Percentiles rank a stretch among this genome's conserved stretches.
Conservation (phyloP, 176 grass and related monocot genomes). For the Aegilops tauschii region DNA sequence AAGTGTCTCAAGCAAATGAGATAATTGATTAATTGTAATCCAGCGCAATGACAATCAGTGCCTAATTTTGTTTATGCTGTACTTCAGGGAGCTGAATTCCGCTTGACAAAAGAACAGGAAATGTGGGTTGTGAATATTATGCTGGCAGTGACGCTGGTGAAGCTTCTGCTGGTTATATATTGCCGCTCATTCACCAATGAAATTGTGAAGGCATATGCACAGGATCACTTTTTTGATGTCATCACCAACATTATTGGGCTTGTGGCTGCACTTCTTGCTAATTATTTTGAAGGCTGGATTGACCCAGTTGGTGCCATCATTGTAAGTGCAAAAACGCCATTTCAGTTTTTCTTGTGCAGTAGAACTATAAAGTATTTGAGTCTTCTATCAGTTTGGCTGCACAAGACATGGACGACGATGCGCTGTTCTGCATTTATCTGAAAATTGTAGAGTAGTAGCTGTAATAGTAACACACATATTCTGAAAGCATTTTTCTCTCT, state of each 20-base stretch:
- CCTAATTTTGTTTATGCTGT: not conserved
- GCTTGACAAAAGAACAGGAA: conserved; percentile 62
- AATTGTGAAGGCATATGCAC: conserved; percentile 76
- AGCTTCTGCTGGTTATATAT: conserved; percentile 55
- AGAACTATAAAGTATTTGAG: not conserved
- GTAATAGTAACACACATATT: not conserved
- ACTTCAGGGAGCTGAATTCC: conserved; percentile 47
- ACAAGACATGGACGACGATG: not conserved
- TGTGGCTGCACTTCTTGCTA: conserved; percentile 57
- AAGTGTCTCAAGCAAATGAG: not conserved
- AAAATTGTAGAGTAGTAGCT: not conserved
- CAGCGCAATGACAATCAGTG: not conserved
- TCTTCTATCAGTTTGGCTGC: not conserved
- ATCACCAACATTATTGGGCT: conserved; percentile 67
- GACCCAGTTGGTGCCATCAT: conserved; percentile 62
- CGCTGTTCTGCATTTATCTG: not conserved
- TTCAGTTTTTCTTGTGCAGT: not conserved
- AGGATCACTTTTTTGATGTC: conserved; percentile 75
- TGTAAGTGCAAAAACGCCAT: conserved; percentile 42
- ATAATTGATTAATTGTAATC: not conserved
- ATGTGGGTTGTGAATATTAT: conserved; percentile 72
- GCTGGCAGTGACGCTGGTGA: conserved; percentile 65
- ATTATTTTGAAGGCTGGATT: conserved; percentile 55
- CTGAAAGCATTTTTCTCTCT: not conserved
- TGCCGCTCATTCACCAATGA: conserved; percentile 64